phyloP scores from a whole-genome alignment of 257 asterid species.

The Fraxinus excelsior region DNA sequence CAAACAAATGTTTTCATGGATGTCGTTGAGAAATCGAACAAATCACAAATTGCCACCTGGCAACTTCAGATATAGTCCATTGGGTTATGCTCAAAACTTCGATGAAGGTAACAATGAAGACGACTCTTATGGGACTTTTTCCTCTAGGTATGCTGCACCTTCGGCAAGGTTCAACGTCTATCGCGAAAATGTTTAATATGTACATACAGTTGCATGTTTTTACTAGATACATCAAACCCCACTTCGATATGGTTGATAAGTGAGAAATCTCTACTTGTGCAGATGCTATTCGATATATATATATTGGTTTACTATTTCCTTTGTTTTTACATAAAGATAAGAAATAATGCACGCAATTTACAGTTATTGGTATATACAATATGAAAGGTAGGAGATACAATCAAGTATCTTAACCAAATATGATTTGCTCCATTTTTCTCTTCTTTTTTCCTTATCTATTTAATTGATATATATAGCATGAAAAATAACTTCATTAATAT shows the following conservation, averaged over 20 bases:
- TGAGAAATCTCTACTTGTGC: background rate
- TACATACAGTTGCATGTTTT: background rate
- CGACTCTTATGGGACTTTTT: slow-evolving; percentile 23
- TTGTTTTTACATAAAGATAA: too few relatives aligned
- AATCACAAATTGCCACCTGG: background rate
- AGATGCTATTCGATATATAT: background rate
- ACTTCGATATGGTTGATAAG: too few relatives aligned
- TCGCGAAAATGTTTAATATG: background rate
- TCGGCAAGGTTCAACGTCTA: slow-evolving; percentile 5
- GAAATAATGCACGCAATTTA: background rate
- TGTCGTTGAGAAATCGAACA: slow-evolving; percentile 3
- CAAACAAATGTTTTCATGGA: slow-evolving; percentile 29
- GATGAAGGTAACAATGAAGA: slow-evolving; percentile 31
- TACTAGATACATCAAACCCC: background rate
- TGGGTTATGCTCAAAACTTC: slow-evolving; percentile 36
- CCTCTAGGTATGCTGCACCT: slow-evolving; percentile 31
- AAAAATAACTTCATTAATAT: too few relatives aligned
- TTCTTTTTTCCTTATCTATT: too few relatives aligned
- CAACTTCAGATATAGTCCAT: slow-evolving; percentile 33
- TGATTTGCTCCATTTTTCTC: too few relatives aligned
- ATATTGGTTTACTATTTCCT: background rate
- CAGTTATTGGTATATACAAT: background rate
- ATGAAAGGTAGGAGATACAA: background rate
- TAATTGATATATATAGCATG: too few relatives aligned
- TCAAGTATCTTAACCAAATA: too few relatives aligned